phyloP scores from a whole-genome alignment of 1,139 yeast genomes.

The Suhomyces kunorum region DNA sequence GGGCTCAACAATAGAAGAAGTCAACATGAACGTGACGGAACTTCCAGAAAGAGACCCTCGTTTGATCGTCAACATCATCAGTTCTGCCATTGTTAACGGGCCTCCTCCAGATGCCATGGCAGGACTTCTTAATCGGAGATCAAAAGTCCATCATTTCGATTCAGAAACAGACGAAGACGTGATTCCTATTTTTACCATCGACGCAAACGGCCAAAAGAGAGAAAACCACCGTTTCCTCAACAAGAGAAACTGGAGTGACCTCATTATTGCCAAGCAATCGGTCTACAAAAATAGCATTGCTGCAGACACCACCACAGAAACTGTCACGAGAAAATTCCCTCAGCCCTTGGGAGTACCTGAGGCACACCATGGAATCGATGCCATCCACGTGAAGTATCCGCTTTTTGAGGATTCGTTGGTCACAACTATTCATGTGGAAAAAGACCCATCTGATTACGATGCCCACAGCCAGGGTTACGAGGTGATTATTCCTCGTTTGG shows the following conservation, averaged over 20 bases:
- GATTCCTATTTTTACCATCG: slow-evolving; percentile 65
- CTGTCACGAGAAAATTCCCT: slow-evolving; percentile 30
- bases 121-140: slow-evolving; percentile 59
- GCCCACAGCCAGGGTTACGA: slow-evolving; percentile 67
- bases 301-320: slow-evolving; percentile 9
- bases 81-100: slow-evolving; percentile 87
- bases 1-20: slow-evolving; percentile 29
- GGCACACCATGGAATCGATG: slow-evolving; percentile 8
- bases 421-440: slow-evolving; percentile 73
- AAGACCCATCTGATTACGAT: slow-evolving; percentile 49
- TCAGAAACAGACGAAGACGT: slow-evolving; percentile 73
- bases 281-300: slow-evolving; percentile 25
- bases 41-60: slow-evolving; percentile 71
- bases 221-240: slow-evolving; percentile 65
- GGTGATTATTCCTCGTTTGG: slow-evolving; percentile 65
- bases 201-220: slow-evolving; percentile 60
- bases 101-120: slow-evolving; percentile 95
- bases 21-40: slow-evolving; percentile 41
- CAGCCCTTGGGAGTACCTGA: slow-evolving; percentile 22
- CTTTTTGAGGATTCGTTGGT: slow-evolving; percentile 59
- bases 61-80: slow-evolving; percentile 77
- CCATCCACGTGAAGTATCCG: slow-evolving; percentile 46
- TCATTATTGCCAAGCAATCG: slow-evolving; percentile 42
- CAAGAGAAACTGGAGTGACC: slow-evolving; percentile 73
- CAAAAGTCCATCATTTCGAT: slow-evolving; percentile 68